Evolutionary conservation across 805 yeast species (phyloP), one percentile per base, ranked within the genome.

Genomic region (Kodamaea laetipori): DNA sequence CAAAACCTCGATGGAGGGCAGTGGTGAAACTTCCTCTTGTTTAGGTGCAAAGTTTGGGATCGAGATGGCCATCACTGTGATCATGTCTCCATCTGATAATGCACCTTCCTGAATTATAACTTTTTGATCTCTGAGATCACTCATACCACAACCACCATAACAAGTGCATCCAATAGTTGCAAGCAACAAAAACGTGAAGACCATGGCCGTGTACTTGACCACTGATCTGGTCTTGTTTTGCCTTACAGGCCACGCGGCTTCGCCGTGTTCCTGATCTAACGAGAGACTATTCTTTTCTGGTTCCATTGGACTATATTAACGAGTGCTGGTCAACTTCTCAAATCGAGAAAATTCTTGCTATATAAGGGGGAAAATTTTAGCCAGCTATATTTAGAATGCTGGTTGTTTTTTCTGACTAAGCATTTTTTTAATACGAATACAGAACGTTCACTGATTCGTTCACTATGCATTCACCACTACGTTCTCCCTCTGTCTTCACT

Each of bases 221-320:
- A 23, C 25, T 4, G 44, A 41, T 36, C 44, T 25, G 28, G 44
- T 41, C 4, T 21, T 28, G 24, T 41, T 41, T 4, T 31, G 34
- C n/a, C 16, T 41, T 11, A 16, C 25, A 5, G 24, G 25, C 7
- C 26, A 38, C 19, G 16, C 9, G 19, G 8, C 24, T 21, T 36
- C 44, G 11, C 31, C 30, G 28, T 41, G 37, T 10, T 41, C 39
- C 11, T 38, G 35, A 38, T 38, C 41, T 21, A 28, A 28, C 10
- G 19, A 4, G 9, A 17, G 18, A 9, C n/a, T 26, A 36, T 12
- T 15, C 17, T 36, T 34, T 18, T 34, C 37, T n/a, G 37, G 18
- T 12, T 28, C 33, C 15, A n/a, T 21, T n/a, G n/a, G n/a, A 21
- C 21, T 19, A 3, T 19, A 11, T 19, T 19, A 34, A 21, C 37